Evolutionary conservation across 1,284 basidiomycete species (phyloP).

Genomic region (Cryptococcus sp.): DNA sequence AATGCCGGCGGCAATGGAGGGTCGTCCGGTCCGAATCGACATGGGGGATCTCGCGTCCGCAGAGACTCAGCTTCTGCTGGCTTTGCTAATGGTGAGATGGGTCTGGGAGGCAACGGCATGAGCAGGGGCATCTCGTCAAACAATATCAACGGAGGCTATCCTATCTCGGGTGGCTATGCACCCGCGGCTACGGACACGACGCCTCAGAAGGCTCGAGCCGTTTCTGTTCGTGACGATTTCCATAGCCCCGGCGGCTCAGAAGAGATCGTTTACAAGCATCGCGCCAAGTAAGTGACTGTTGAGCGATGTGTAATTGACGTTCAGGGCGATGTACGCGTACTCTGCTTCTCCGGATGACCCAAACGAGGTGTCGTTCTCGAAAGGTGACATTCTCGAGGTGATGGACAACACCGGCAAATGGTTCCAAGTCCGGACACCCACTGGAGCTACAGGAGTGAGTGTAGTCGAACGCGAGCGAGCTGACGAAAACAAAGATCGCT

Average conservation of each 20-base stretch:
- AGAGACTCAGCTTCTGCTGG: constrained; percentile 21
- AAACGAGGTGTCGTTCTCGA: constrained; percentile 91
- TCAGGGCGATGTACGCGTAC: constrained; percentile 61
- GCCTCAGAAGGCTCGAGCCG: constrained; percentile 24
- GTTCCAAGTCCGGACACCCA: constrained; percentile 89
- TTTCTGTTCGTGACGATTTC: constrained; percentile 17
- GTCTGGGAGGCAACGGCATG: constrained; percentile 23
- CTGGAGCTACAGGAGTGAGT: constrained; percentile 72
- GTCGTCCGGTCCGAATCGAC: constrained; percentile 63
- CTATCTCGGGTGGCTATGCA: constrained; percentile 29
- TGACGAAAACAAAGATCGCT: constrained; percentile 35
- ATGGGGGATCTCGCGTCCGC: constrained; percentile 4
- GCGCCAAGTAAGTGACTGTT: constrained; percentile 28
- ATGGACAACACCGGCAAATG: constrained; percentile 90
- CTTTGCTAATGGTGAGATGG: constrained; percentile 27
- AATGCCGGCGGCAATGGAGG: constrained; percentile 84
- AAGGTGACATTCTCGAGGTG: constrained; percentile 92
- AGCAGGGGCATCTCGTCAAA: constrained; percentile 32
- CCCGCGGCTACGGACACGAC: constrained; percentile 36
- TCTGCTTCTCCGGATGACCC: constrained; percentile 90
- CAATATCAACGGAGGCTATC: constrained; percentile 30
- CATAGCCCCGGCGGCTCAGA: constrained; percentile 17
- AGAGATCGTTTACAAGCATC: constrained; percentile 21
- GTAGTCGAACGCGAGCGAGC: background rate
- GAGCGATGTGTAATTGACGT: constrained; percentile 2